phyloP scores from a whole-genome alignment of 2,329 filamentous ascomycete genomes.

The Cladosporium sp. region DNA sequence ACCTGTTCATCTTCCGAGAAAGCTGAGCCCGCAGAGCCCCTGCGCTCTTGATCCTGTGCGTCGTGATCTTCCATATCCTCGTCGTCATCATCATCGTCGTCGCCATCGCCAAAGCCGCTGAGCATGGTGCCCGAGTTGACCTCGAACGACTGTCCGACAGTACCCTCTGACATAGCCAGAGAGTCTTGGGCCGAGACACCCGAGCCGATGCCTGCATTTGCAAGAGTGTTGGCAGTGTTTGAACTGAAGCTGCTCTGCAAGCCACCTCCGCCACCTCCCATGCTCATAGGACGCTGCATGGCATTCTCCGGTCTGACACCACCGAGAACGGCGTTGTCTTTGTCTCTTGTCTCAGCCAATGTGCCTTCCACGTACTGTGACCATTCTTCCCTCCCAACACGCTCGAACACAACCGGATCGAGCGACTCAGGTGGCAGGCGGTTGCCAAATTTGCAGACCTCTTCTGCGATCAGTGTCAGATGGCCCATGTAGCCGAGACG shows the following conservation, averaged over 20 bases:
- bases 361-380: constrained; percentile 92
- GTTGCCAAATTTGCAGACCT: constrained; percentile 98
- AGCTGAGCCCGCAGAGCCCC: constrained; percentile 44
- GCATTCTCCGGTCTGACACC: constrained; percentile 91
- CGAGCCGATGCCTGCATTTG: constrained; percentile 78
- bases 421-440: constrained; percentile 86
- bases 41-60: constrained; percentile 19
- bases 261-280: constrained; percentile 25
- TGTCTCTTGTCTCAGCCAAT: constrained; percentile 86
- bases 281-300: constrained; percentile 61
- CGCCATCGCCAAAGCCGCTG: constrained; percentile 89
- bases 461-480: constrained; percentile 92
- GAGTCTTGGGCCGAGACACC: constrained; percentile 33
- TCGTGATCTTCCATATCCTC: constrained; percentile 52
- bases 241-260: constrained; percentile 55
- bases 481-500: constrained; percentile 98
- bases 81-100: constrained; percentile 94
- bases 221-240: constrained; percentile 57
- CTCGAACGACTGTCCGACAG: constrained; percentile 36
- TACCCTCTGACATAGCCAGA: constrained; percentile 36
- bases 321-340: constrained; percentile 96
- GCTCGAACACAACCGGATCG: constrained; percentile 79
- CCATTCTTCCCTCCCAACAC: constrained; percentile 87
- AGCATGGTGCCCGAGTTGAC: constrained; percentile 48
- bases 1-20: constrained; percentile 61